Evolutionary conservation across 1,139 yeast genomes (phyloP), one percentile per base, ranked within the genome.

Genomic region (Diutina siamensis): DNA sequence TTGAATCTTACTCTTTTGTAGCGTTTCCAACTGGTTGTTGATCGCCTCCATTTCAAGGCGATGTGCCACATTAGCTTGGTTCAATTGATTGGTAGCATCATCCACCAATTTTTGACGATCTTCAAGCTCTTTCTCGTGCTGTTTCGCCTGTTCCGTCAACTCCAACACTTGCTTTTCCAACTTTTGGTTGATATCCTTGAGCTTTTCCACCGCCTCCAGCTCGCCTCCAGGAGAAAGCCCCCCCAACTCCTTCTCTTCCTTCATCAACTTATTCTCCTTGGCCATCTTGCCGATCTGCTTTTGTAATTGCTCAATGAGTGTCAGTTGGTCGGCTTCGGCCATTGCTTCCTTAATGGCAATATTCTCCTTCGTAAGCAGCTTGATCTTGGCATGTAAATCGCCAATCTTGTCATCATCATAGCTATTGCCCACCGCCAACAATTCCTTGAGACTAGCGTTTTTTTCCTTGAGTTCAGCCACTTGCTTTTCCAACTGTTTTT

Each of bases 121-220:
- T 13, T 38, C 35, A 2, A 28, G 36, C n/a, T 25, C 42, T 27
- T 25, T 3, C 5, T 31, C 13, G 15, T 31, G 34, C 5, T n/a
- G 15, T n/a, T 12, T 9, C 17, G 25, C 41, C 9, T 28, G 35
- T 13, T 21, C 27, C 15, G 15, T 27, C 10, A 46, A 28, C 31
- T 44, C 42, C 2, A 20, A 27, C 15, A 35, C 31, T 21, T 33
- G 13, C 15, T 33, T 28, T 12, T 35, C 44, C 13, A 21, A 35
- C 32, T 49, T 51, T n/a, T 57, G 57, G 53, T 68, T 68, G 48
- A 68, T 76, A 48, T 65, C 70, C 15, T 55, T 51, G 46, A 76
- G 58, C 50, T 68, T 69, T 0, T 56, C 55, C 4, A n/a, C 20
- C 19, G 20, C 20, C 9, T 34, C 36, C 8, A 3, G 5, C 9